Evolutionary conservation across 345 rosid species (phyloP).

Genomic region (Arabis alpina): DNA sequence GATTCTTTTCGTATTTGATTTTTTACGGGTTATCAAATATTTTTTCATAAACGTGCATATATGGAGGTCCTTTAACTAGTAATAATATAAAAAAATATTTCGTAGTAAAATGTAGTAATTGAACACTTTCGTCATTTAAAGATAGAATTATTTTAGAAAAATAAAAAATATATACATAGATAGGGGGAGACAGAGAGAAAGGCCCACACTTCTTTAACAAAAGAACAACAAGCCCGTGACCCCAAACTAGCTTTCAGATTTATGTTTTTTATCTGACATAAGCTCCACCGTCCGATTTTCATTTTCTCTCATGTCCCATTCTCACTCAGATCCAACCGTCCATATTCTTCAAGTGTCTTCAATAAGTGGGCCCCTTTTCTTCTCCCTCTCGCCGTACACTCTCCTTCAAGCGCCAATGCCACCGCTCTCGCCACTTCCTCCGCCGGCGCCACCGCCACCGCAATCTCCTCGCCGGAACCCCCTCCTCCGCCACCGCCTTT

Average conservation of each 20-base stretch:
- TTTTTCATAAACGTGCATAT: too few relatives aligned
- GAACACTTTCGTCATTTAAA: neutral
- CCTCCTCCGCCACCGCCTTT: constrained; percentile 27
- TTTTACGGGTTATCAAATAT: too few relatives aligned
- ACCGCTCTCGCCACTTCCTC: constrained; percentile 93
- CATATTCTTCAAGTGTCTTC: constrained; percentile 68
- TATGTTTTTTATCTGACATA: constrained; percentile 41
- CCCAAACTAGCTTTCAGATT: constrained; percentile 45
- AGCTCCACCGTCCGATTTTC: constrained; percentile 45
- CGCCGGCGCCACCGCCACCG: constrained; percentile 75
- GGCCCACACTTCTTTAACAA: constrained; percentile 46
- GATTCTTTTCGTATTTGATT: too few relatives aligned
- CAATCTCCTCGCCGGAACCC: constrained; percentile 21
- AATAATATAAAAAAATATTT: neutral
- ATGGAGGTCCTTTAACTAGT: too few relatives aligned
- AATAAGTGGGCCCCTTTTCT: constrained; percentile 84
- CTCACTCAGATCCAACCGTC: constrained; percentile 56
- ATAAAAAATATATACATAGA: constrained; percentile 25
- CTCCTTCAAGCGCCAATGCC: constrained; percentile 72
- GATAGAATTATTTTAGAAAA: constrained; percentile 4
- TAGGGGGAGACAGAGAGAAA: constrained; percentile 31
- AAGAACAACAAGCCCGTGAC: constrained; percentile 50
- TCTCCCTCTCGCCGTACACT: constrained; percentile 72
- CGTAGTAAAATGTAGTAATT: constrained; percentile 5
- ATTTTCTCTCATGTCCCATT: constrained; percentile 49